These are phyloP conservation scores for Colletotrichum spaethianum DNA, from an alignment of 2,329 filamentous ascomycete genomes.

Conservation along the genomic window DNA sequence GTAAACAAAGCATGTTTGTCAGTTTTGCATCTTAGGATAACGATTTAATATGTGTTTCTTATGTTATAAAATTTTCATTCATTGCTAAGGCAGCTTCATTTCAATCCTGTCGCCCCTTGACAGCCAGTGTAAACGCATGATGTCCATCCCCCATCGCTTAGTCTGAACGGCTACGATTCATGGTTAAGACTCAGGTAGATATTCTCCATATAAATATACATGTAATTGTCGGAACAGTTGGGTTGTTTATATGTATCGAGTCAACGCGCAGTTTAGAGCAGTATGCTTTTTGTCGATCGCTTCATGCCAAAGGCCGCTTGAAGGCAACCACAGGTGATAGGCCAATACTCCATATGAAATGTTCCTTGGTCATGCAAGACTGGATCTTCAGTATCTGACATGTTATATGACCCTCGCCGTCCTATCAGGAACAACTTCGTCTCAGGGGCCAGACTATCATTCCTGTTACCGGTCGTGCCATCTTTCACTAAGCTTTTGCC, in stretches of 20 bases:
- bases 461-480: background rate
- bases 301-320: background rate
- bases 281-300: background rate
- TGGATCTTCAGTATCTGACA: too few relatives aligned
- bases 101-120: background rate
- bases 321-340: background rate
- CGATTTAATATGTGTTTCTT: background rate
- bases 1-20: too few relatives aligned
- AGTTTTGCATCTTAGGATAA: background rate
- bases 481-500: background rate
- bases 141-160: background rate
- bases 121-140: background rate
- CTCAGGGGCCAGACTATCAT: background rate
- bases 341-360: background rate
- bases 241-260: too few relatives aligned
- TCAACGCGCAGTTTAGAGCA: background rate
- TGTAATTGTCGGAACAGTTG: too few relatives aligned
- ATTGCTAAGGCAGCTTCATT: background rate
- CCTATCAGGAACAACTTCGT: background rate
- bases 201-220: too few relatives aligned
- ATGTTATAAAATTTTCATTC: background rate
- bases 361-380: background rate
- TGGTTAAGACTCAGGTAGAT: background rate
- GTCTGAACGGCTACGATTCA: too few relatives aligned
- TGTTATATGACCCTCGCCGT: background rate